Percentiles rank a stretch among this genome's conserved stretches.
phyloP scores from a whole-genome alignment of 2,329 filamentous ascomycete species.

The Alternaria conjuncta region DNA sequence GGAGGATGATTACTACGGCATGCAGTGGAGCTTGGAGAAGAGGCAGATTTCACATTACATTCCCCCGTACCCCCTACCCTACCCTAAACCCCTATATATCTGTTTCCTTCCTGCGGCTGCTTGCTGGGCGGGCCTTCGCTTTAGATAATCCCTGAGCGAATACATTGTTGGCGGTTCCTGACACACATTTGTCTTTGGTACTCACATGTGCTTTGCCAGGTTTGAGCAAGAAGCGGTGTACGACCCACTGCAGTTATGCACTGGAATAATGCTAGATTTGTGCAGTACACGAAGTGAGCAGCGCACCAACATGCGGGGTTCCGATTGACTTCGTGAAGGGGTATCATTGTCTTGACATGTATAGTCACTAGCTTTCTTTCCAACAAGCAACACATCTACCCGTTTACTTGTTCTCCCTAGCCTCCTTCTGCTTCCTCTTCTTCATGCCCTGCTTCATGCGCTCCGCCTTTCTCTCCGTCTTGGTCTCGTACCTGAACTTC shows the following conservation, averaged over 20 bases:
- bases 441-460: conserved; percentile 68
- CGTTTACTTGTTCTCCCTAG: conserved; percentile 46
- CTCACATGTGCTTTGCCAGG: not conserved
- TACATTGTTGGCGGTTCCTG: conserved; percentile 30
- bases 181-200: not conserved
- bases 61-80: conserved; percentile 17
- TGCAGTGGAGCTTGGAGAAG: conserved; percentile 15
- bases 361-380: not conserved
- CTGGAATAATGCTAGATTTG: not conserved
- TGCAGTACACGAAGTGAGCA: not conserved
- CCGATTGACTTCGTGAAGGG: not conserved
- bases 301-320: not conserved
- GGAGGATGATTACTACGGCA: conserved; percentile 16
- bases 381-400: not conserved
- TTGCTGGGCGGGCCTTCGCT: conserved; percentile 35
- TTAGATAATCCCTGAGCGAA: conserved; percentile 43
- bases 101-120: conserved; percentile 31
- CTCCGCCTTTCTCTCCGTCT: conserved; percentile 74
- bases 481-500: conserved; percentile 92
- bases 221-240: not conserved
- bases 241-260: not conserved
- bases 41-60: conserved; percentile 25
- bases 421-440: conserved; percentile 73
- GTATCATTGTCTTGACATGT: conserved; percentile 6
- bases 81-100: conserved; percentile 37